Base-by-base conservation (phyloP, 441 rosid genomes). In the Pelargonium australe region DNA sequence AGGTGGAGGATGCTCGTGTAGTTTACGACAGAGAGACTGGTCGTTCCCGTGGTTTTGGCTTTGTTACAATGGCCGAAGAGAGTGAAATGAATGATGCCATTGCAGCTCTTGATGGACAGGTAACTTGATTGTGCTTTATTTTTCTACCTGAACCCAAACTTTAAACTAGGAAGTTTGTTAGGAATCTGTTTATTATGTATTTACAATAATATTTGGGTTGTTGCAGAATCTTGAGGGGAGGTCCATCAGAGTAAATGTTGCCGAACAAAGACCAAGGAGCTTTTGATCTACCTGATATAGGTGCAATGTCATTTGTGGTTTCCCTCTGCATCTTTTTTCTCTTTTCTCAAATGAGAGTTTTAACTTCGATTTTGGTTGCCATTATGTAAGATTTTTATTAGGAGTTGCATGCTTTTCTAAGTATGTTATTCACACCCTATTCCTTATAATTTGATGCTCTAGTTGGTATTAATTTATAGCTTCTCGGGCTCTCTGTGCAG, bases 31-130 rank as follows among this genome's bases (percentile, higher is more conserved):
- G 89, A 75, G 88, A 86, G 14, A 77, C 77, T 41, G 89, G 91
- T 28, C 89, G 89, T 12, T 88, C 94, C 5, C 91, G 94, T 62
- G 91, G 94, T 61, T 88, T 88, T 44, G 95, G 91, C 64, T 88
- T 88, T 61, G 94, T 88, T 57, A 83, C 89, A 0, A 86, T 88
- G 94, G 68, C 87, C 8, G 53, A 73, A 2, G 91, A 86, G 79
- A 76, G 84, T 7, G 91, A 85, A 82, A 74, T 86, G 86, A 82
- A 88, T 68, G 94, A 86, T 43, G 91, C 91, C 77, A 82, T 88
- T 7, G 86, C 89, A 68, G 91, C 94, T 1, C 84, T 88, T n/a
- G 94, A 88, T 72, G 89, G 94, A 70, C 80, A 85, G 89, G 91
- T 88, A 82, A 53, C 25, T 28, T 10, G 23, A 65, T 14, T 43